Base-by-base conservation (phyloP, 306 rosid species). In the Vigna unguiculata region DNA sequence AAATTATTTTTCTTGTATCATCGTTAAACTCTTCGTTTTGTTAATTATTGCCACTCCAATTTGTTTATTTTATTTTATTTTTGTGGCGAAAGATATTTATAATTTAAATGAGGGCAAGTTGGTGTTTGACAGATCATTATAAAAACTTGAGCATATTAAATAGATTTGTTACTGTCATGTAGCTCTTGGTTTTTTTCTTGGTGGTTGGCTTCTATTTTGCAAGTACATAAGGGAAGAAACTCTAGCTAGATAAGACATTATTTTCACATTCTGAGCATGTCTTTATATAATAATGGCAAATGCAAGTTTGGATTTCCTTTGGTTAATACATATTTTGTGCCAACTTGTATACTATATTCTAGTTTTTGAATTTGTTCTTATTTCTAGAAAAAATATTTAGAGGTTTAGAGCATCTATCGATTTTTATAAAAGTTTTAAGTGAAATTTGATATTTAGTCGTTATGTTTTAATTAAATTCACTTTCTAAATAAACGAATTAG, bases 61-160 rank as follows among this genome's bases (percentile, higher is more conserved):
- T 28, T 48, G 30, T 21, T 53, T 40, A 9, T 36, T 17, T 20
- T n/a, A 4, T 28, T 28, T 3, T 55, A 11, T 57, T 2, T 10
- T 41, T 59, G 2, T 2, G 28, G 0, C 28, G 12, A 28, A 28
- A 59, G 30, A 25, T 59, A 1, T 14, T 14, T 59, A 14, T 28
- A 59, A 49, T 63, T 62, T 63, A 64, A 77, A 17, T 68, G 6
- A 43, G 14, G 1, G 40, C 69, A 72, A 40, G 30, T 25, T 79
- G 78, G n/a, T 10, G 1, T 41, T 71, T 61, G 83, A 64, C 52
- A 72, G 68, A 19, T 79, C 78, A 51, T 53, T 3, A 25, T 15
- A 71, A 62, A 61, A 71, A 55, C 54, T 71, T 2, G 0, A 24
- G 22, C 34, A 22, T 40, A 52, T 41, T 40, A 52, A 19, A 51